Evolutionary conservation across 768 basidiomycete species (phyloP).

Genomic region (Boletus vermiculosoides): DNA sequence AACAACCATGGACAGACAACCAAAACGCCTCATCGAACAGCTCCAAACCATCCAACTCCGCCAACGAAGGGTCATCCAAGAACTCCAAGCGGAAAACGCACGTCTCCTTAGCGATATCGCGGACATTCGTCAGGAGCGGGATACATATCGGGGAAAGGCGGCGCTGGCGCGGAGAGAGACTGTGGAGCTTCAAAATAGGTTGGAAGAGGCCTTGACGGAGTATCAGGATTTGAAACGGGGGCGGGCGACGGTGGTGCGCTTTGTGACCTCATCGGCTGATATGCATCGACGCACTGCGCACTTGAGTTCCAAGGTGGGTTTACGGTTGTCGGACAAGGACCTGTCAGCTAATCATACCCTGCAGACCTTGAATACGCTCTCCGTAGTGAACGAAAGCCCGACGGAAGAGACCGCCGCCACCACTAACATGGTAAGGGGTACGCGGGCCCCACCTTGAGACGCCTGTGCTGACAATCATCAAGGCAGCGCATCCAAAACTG

Average conservation of each 20-base stretch:
- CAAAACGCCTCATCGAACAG: constrained; percentile 23
- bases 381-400: constrained; percentile 6
- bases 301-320: constrained; percentile 11
- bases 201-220: constrained; percentile 20
- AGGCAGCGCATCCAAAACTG: background rate
- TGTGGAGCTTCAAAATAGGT: constrained; percentile 19
- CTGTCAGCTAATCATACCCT: background rate
- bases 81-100: constrained; percentile 27
- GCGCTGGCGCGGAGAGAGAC: constrained; percentile 22
- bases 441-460: background rate
- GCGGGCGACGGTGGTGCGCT: constrained; percentile 15
- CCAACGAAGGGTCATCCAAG: constrained; percentile 27
- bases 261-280: background rate
- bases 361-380: constrained; percentile 6
- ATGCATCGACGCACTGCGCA: background rate
- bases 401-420: background rate
- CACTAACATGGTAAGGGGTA: background rate
- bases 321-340: background rate
- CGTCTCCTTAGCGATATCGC: constrained; percentile 25
- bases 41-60: constrained; percentile 24
- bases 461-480: constrained; percentile 1
- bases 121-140: constrained; percentile 29
- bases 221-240: constrained; percentile 27
- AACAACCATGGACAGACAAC: constrained; percentile 3
- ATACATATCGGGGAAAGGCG: constrained; percentile 22